Evolutionary conservation across 495 filamentous ascomycete species (phyloP).

Genomic region (Hypoxylon crocopeplum): DNA sequence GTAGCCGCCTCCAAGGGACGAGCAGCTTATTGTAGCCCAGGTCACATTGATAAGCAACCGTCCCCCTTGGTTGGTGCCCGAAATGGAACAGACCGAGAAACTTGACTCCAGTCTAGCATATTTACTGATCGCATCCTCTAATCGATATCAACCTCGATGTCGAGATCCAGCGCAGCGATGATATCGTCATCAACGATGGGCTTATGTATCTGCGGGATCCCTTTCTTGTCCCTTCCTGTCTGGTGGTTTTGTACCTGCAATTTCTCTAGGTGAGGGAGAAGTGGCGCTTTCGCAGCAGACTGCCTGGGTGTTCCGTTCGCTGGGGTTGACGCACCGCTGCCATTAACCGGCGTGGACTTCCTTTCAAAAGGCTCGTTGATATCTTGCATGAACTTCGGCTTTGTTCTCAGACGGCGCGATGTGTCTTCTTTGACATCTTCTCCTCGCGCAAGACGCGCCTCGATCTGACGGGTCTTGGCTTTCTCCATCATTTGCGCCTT

Average conservation of each 20-base stretch:
- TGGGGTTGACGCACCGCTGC: slow-evolving; percentile 39
- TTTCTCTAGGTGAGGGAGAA: slow-evolving; percentile 57
- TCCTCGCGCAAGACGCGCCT: slow-evolving; percentile 61
- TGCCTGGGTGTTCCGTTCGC: slow-evolving; percentile 48
- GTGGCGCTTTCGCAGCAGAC: slow-evolving; percentile 30
- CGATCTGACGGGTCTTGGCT: slow-evolving; percentile 63
- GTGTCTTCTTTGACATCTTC: slow-evolving; percentile 56
- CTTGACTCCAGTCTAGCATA: too few species aligned
- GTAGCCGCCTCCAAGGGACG: too few species aligned
- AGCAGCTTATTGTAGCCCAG: too few species aligned
- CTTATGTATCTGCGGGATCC: slow-evolving; percentile 69
- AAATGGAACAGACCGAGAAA: too few species aligned
- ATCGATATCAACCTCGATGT: slow-evolving; percentile 77
- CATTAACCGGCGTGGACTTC: slow-evolving; percentile 53
- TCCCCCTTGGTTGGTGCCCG: too few species aligned
- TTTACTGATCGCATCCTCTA: slow-evolving; percentile 5
- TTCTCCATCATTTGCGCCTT: slow-evolving; percentile 84
- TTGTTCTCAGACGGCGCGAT: slow-evolving; percentile 67
- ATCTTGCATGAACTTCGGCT: slow-evolving; percentile 68
- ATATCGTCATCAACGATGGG: slow-evolving; percentile 85
- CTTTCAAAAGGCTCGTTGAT: slow-evolving; percentile 44
- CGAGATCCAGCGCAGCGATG: slow-evolving; percentile 80
- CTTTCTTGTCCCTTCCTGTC: slow-evolving; percentile 55
- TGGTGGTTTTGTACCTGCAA: slow-evolving; percentile 60
- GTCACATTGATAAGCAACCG: too few species aligned